A percentile compares a stretch with the other conserved stretches of the same genome.
phyloP scores from a whole-genome alignment of 1,139 yeast species.

The Geotrichum bryndzae region DNA sequence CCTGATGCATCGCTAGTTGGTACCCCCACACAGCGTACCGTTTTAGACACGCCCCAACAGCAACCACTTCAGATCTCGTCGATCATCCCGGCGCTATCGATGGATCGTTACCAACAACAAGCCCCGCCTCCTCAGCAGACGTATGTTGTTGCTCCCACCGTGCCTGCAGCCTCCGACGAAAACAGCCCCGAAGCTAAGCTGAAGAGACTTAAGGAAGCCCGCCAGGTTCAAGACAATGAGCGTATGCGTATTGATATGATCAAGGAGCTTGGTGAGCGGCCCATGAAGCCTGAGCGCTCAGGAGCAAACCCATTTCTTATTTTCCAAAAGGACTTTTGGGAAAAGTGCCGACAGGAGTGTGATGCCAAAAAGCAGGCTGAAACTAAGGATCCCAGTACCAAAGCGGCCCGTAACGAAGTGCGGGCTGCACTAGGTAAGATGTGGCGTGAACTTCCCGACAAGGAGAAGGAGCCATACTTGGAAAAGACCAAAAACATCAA shows the following conservation, averaged over 20 bases:
- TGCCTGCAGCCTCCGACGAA: not conserved
- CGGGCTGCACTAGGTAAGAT: conserved; percentile 40
- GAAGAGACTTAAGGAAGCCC: conserved; percentile 24
- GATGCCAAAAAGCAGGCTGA: conserved; percentile 33
- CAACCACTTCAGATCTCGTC: conserved; percentile 11
- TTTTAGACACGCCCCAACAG: not conserved
- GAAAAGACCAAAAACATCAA: conserved; percentile 34
- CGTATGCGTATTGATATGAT: conserved; percentile 34
- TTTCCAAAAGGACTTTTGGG: conserved; percentile 43
- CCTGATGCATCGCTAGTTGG: conserved; percentile 11
- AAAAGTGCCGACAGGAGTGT: conserved; percentile 36
- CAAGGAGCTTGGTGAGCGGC: conserved; percentile 37
- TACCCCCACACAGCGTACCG: conserved; percentile 6
- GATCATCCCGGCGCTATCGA: not conserved
- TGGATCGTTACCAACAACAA: conserved; percentile 3
- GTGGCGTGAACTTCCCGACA: conserved; percentile 40
- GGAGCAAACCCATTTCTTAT: conserved; percentile 40
- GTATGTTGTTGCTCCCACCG: not conserved
- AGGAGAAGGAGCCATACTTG: conserved; percentile 36
- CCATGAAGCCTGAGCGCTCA: conserved; percentile 37
- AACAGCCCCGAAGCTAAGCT: conserved; percentile 20
- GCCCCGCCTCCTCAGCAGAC: not conserved
- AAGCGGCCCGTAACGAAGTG: conserved; percentile 40
- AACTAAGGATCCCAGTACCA: conserved; percentile 31
- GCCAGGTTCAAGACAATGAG: conserved; percentile 32